These are phyloP conservation scores for Xylaria sp. DNA, from an alignment of 2,329 filamentous ascomycete species.

Conservation along the genomic window DNA sequence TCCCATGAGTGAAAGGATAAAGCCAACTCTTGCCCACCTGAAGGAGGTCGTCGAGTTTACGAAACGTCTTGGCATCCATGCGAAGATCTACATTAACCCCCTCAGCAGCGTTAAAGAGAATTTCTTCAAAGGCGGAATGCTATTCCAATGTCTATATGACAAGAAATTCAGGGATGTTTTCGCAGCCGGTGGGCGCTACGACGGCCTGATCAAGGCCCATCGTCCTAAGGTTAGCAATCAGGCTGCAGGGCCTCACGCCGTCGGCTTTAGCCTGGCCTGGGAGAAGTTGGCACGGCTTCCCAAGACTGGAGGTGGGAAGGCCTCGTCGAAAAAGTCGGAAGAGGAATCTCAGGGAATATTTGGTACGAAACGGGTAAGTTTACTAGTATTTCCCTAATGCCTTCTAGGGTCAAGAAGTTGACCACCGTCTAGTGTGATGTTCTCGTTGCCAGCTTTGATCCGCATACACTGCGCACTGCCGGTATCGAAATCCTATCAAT, in stretches of 20 bases:
- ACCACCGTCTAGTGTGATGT: conserved; percentile 70
- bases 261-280: conserved; percentile 90
- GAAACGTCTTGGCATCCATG: conserved; percentile 72
- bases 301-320: conserved; percentile 54
- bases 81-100: conserved; percentile 82
- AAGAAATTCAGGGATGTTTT: conserved; percentile 83
- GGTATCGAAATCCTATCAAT: conserved; percentile 77
- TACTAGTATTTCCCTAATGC: not conserved
- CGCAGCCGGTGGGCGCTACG: conserved; percentile 91
- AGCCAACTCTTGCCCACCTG: conserved; percentile 77
- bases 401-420: conserved; percentile 10
- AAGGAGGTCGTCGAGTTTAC: conserved; percentile 77
- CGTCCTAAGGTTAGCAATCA: conserved; percentile 68
- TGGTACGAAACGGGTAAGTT: conserved; percentile 63
- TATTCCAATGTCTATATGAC: conserved; percentile 92
- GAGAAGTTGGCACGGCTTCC: conserved; percentile 74
- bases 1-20: conserved; percentile 72
- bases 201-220: conserved; percentile 83
- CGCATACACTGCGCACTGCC: conserved; percentile 70
- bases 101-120: conserved; percentile 88
- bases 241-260: conserved; percentile 73
- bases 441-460: conserved; percentile 85
- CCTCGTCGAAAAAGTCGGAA: conserved; percentile 70
- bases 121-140: conserved; percentile 82
- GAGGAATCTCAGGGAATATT: conserved; percentile 65